phyloP scores from a whole-genome alignment of 2,329 filamentous ascomycete genomes.

The Hypoxylon sp. region DNA sequence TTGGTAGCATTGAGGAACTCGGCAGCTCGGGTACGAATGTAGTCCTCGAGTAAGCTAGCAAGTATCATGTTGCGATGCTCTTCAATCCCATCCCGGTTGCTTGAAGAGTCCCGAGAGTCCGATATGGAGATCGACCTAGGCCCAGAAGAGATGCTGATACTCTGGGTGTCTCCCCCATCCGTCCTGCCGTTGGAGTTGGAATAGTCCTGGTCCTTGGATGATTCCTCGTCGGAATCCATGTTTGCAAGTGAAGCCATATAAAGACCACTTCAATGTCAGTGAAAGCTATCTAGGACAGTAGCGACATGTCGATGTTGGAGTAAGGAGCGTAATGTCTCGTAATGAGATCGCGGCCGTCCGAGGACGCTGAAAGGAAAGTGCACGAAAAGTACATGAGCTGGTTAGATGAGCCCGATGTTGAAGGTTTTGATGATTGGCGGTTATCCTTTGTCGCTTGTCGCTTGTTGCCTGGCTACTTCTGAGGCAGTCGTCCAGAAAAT shows the following conservation, averaged over 20 bases:
- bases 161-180: conserved; percentile 34
- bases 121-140: conserved; percentile 35
- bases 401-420: neutral
- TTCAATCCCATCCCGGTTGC: conserved; percentile 44
- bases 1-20: conserved; percentile 50
- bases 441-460: conserved; percentile 3
- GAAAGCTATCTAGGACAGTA: neutral
- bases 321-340: conserved; percentile 1
- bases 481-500: neutral
- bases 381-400: conserved; percentile 11
- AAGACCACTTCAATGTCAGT: neutral
- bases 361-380: conserved; percentile 9
- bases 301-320: conserved; percentile 19
- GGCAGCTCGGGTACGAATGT: conserved; percentile 50
- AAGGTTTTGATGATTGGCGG: neutral
- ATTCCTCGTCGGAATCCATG: conserved; percentile 33
- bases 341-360: conserved; percentile 4
- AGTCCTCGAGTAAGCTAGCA: conserved; percentile 54
- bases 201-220: neutral
- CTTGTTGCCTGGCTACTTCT: conserved; percentile 6
- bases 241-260: neutral
- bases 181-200: conserved; percentile 13
- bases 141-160: conserved; percentile 32
- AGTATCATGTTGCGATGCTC: conserved; percentile 55
- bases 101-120: conserved; percentile 20